Conservation (phyloP, 345 rosid genomes). For the Brassica incana region DNA sequence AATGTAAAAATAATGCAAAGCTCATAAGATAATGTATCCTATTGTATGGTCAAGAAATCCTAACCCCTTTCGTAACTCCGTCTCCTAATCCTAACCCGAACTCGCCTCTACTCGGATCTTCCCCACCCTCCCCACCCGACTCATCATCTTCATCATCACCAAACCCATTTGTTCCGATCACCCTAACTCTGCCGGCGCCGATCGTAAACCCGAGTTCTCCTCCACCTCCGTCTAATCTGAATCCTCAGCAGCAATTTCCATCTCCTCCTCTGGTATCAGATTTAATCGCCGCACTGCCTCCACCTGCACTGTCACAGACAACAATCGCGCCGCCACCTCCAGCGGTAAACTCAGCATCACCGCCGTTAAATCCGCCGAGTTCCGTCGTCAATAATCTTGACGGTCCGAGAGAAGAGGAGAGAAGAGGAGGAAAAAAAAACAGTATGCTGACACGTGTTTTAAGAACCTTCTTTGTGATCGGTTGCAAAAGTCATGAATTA, state of each 20-base stretch:
- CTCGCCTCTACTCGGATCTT: slow-evolving; percentile 40
- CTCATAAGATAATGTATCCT: not conserved
- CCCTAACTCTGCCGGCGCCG: slow-evolving; percentile 41
- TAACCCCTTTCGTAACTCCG: slow-evolving; percentile 45
- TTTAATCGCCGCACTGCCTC: slow-evolving; percentile 28
- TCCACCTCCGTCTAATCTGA: slow-evolving; percentile 5
- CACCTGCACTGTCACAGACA: slow-evolving; percentile 8
- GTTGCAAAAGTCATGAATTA: too few relatives aligned
- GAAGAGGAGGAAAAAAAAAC: too few relatives aligned
- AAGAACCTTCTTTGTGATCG: too few relatives aligned
- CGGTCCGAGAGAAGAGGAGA: too few relatives aligned
- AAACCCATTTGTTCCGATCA: slow-evolving; percentile 19
- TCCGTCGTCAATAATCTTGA: slow-evolving; percentile 51
- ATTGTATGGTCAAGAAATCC: not conserved
- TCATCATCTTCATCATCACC: slow-evolving; percentile 9
- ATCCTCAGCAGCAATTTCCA: slow-evolving; percentile 38
- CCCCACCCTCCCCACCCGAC: slow-evolving; percentile 36
- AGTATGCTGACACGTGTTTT: too few relatives aligned
- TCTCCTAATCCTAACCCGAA: slow-evolving; percentile 32
- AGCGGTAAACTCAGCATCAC: slow-evolving; percentile 35
- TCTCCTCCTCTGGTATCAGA: slow-evolving; percentile 34
- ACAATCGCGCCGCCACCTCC: slow-evolving; percentile 34
- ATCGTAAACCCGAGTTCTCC: slow-evolving; percentile 36
- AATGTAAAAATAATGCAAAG: not conserved
- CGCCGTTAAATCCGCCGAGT: slow-evolving; percentile 62